Evolutionary conservation across 2,329 filamentous ascomycete genomes (phyloP).

Genomic region (Coniochaeta prunicola): DNA sequence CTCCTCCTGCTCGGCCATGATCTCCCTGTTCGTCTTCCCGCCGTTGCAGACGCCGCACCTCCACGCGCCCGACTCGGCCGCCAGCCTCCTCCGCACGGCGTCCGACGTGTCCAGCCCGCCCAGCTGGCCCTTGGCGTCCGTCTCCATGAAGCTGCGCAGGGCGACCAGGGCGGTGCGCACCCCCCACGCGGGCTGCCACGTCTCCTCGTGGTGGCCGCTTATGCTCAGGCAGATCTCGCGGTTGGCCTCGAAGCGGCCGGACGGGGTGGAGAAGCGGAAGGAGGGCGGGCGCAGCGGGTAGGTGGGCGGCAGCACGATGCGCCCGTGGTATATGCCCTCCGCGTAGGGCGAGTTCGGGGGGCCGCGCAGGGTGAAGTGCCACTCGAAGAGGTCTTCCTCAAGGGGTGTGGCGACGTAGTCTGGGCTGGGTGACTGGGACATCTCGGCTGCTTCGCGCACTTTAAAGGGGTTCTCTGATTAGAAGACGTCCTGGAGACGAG

Average conservation of each 20-base stretch:
- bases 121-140: slow-evolving; percentile 77
- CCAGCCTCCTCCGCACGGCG: slow-evolving; percentile 60
- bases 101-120: slow-evolving; percentile 77
- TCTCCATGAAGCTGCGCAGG: slow-evolving; percentile 88
- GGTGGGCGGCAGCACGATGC: slow-evolving; percentile 80
- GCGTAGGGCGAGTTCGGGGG: slow-evolving; percentile 76
- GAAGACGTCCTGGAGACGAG: background rate
- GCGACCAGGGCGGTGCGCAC: slow-evolving; percentile 79
- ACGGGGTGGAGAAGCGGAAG: slow-evolving; percentile 93
- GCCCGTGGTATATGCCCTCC: slow-evolving; percentile 85
- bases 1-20: slow-evolving; percentile 64
- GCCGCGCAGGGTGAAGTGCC: slow-evolving; percentile 96
- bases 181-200: slow-evolving; percentile 98
- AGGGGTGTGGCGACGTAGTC: slow-evolving; percentile 82
- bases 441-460: slow-evolving; percentile 88
- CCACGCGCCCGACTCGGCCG: slow-evolving; percentile 58
- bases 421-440: slow-evolving; percentile 69
- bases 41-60: slow-evolving; percentile 62
- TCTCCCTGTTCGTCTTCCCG: slow-evolving; percentile 62
- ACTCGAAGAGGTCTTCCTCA: slow-evolving; percentile 90
- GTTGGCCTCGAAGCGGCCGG: slow-evolving; percentile 90
- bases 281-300: slow-evolving; percentile 89
- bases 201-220: slow-evolving; percentile 92
- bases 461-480: slow-evolving; percentile 13
- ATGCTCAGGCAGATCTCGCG: slow-evolving; percentile 95